Evolutionary conservation across 2,329 filamentous ascomycete species (phyloP).

Genomic region (Sarocladiaceae sp.): DNA sequence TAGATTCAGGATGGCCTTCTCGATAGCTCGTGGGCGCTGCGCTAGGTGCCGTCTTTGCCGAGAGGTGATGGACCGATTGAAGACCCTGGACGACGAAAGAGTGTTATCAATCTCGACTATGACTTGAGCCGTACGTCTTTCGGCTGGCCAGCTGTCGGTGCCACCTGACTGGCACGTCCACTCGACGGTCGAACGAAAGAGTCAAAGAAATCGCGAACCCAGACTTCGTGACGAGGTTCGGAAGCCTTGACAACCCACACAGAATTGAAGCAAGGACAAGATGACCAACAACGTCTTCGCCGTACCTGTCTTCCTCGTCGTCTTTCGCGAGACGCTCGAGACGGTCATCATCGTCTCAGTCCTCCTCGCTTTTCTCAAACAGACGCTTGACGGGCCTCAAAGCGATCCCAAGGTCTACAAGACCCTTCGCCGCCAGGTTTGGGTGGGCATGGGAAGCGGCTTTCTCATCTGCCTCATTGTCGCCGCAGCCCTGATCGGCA

Average conservation of each 20-base stretch:
- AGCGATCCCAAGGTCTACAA: constrained; percentile 55
- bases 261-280: constrained; percentile 11
- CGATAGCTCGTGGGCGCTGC: not conserved
- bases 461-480: constrained; percentile 59
- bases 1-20: not conserved
- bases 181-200: too few species aligned
- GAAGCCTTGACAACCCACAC: too few species aligned
- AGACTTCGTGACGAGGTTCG: too few species aligned
- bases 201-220: not conserved
- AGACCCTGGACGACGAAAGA: not conserved
- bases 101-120: too few species aligned
- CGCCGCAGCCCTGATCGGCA: constrained; percentile 62
- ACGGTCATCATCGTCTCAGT: constrained; percentile 81
- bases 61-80: not conserved
- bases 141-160: too few species aligned
- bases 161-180: too few species aligned
- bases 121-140: too few species aligned
- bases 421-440: constrained; percentile 50
- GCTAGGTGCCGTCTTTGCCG: constrained; percentile 7
- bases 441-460: constrained; percentile 59
- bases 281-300: constrained; percentile 67
- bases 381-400: constrained; percentile 56
- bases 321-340: constrained; percentile 80
- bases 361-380: constrained; percentile 73
- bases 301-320: constrained; percentile 81